Base-by-base conservation (phyloP, 192 early-diverging fungal genomes). In the Coemansia sp. region DNA sequence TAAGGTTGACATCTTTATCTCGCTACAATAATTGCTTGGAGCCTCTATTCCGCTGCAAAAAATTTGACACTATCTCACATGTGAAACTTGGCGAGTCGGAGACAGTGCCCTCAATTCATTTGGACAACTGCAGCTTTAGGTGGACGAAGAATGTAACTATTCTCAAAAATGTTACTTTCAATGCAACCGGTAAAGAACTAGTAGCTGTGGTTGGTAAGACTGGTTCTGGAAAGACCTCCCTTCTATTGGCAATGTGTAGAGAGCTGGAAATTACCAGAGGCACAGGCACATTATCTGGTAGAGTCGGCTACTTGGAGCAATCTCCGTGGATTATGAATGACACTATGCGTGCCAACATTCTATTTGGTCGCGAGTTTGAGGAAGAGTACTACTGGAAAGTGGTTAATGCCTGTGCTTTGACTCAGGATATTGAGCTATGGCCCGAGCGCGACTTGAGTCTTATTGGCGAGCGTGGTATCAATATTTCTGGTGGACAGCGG, bases 141-240 rank as follows among this genome's bases (percentile, higher is more conserved):
- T 60, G 57, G 57, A 12, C 5, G 2, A 60, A 33, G 18, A 40
- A 24, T 5, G 62, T 3, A 5, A 38, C 9, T 4, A 50, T 27
- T n/a, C 66, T 68, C 20, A n/a, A 38, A 20, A 70, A 89, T 68
- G 75, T 91, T 69, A 79, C 80, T 70, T n/a, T 88, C 43, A 65
- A 65, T 53, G 62, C 91, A 76, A 63, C 76, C 69, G 66, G 78
- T 58, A 80, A 89, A 47, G 43, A 80, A 2, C 85, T 96, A 13
- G 88, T 90, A 3, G 93, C 91, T 2, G 73, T 96, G 40, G 90
- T 94, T 13, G 94, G 94, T 2, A 74, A 87, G 1, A 91, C 94
- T 15, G 94, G 92, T 5, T 80, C 84, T 29, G 93, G 93, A 52
- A 96, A 96, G 69, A 91, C 89, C 0, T 90, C 91, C 1, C 76